Evolutionary conservation across 1,284 basidiomycete genomes (phyloP).

Genomic region (Leccinum griseonigrum): DNA sequence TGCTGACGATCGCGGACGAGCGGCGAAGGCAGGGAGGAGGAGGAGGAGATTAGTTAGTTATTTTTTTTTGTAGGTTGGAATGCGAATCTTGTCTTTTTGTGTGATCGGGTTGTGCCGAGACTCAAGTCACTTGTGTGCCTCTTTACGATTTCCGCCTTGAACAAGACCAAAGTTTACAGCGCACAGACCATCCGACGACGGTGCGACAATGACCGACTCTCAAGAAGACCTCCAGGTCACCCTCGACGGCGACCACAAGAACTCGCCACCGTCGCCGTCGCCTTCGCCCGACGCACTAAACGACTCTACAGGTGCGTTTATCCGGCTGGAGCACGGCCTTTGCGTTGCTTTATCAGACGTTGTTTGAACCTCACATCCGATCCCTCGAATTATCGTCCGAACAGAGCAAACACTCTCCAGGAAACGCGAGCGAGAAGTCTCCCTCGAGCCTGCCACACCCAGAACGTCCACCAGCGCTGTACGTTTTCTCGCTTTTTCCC

Average conservation of each 20-base stretch:
- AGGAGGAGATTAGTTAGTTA: background rate
- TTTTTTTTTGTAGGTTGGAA: background rate
- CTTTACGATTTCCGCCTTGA: conserved; percentile 28
- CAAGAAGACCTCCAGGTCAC: conserved; percentile 15
- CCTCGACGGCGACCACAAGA: conserved; percentile 19
- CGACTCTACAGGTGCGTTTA: conserved; percentile 30
- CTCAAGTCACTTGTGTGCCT: conserved; percentile 23
- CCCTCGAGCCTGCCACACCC: conserved; percentile 62
- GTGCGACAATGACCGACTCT: conserved; percentile 29
- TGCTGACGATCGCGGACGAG: conserved; percentile 52
- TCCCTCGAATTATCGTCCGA: conserved; percentile 8
- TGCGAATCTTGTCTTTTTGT: conserved; percentile 19
- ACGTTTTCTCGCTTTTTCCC: conserved; percentile 15
- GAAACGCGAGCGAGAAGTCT: conserved; percentile 75
- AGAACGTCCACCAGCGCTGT: conserved; percentile 39
- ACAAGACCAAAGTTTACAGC: conserved; percentile 19
- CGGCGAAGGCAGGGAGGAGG: conserved; percentile 34
- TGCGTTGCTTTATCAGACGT: conserved; percentile 27
- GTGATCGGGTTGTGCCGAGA: conserved; percentile 35
- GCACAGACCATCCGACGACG: conserved; percentile 31
- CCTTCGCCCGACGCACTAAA: conserved; percentile 30
- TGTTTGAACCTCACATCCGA: conserved; percentile 19
- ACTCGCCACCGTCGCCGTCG: conserved; percentile 29
- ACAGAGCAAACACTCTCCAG: conserved; percentile 37
- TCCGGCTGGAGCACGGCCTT: conserved; percentile 22